Conservation (phyloP, 805 yeast species). For the Limtongozyma cylindracea region DNA sequence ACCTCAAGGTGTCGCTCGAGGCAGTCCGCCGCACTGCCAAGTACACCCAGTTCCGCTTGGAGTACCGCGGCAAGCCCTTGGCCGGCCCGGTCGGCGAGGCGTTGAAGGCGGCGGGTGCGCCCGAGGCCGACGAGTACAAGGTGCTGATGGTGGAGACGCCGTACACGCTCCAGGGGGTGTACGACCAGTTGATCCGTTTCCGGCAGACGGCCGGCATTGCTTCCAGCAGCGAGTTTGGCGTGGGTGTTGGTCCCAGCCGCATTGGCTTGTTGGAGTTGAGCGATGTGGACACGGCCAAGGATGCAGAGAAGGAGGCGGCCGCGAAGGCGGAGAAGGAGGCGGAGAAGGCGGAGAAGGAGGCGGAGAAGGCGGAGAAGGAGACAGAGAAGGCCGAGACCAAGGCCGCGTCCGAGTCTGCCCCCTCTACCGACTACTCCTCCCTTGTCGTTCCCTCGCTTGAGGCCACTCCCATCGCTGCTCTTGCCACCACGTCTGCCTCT, state of each 20-base stretch:
- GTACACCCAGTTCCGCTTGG: slow-evolving; percentile 31
- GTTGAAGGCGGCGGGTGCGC: slow-evolving; percentile 5
- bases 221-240: slow-evolving; percentile 15
- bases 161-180: slow-evolving; percentile 33
- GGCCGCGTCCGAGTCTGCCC: slow-evolving; percentile 1
- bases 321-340: slow-evolving; percentile 1
- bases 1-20: too few species aligned
- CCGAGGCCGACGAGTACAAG: slow-evolving; percentile 6
- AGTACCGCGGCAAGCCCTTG: slow-evolving; percentile 6
- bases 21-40: too few species aligned
- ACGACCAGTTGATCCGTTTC: slow-evolving; percentile 34
- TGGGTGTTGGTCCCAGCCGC: slow-evolving; percentile 22
- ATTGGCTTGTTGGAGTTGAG: slow-evolving; percentile 15
- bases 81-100: slow-evolving; percentile 9
- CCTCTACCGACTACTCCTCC: slow-evolving; percentile 1
- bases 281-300: slow-evolving; percentile 5
- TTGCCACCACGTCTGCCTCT: slow-evolving; percentile 21
- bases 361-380: slow-evolving; percentile 1
- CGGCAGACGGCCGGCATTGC: slow-evolving; percentile 32
- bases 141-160: slow-evolving; percentile 24
- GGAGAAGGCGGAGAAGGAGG: slow-evolving; percentile 1
- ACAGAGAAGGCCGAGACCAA: slow-evolving; percentile 2
- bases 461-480: slow-evolving; percentile 1
- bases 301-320: too few species aligned
- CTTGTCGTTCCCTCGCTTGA: slow-evolving; percentile 7